Base-by-base conservation (phyloP, 129 eudicot species). In the Saussurea involucrata region DNA sequence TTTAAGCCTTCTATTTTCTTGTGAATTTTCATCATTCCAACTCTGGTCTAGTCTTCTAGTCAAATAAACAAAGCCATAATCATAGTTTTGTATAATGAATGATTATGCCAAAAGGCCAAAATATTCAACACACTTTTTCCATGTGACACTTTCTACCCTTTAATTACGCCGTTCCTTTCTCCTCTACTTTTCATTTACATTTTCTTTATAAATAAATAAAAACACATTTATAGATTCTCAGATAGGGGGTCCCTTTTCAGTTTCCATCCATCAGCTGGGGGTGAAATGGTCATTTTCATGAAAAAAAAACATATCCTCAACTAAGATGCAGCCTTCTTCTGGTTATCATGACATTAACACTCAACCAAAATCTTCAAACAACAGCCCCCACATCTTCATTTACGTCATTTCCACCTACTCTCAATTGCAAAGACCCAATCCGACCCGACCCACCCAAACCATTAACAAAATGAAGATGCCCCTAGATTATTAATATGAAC, bases 81-180 rank as follows among this genome's bases (percentile, higher is more conserved):
- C 24, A 66, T 25, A 31, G 71, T 66, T 64, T 9, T 64, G 5
- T 53, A 13, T 15, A 46, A 63, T 63, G 4, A 63, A 37, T 63
- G 1, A 27, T 27, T 27, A 63, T 21, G 13, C 27, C 31, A 63
- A 63, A 63, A 63, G 17, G 31, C 15, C 15, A 8, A 63, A 69
- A 36, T 69, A 5, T 69, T 9, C 58, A n/a, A 9, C 58, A 36
- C 33, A 6, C 65, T 37, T 75, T 64, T 75, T 61, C 70, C 85
- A 53, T 66, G 86, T 31, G 70, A 11, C 81, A 65, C 20, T 18
- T 46, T 34, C 67, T 60, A 4, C 44, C 72, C 72, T 79, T 46
- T 32, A 74, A 79, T 79, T 49, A 74, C 87, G 84, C 82, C 84
- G 75, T 66, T 61, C 28, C 77, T 73, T 78, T 27, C 80, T 79